Evolutionary conservation across 1,284 basidiomycete genomes (phyloP), one percentile per base, ranked within the genome.

Genomic region (Microbotryum saponariae): DNA sequence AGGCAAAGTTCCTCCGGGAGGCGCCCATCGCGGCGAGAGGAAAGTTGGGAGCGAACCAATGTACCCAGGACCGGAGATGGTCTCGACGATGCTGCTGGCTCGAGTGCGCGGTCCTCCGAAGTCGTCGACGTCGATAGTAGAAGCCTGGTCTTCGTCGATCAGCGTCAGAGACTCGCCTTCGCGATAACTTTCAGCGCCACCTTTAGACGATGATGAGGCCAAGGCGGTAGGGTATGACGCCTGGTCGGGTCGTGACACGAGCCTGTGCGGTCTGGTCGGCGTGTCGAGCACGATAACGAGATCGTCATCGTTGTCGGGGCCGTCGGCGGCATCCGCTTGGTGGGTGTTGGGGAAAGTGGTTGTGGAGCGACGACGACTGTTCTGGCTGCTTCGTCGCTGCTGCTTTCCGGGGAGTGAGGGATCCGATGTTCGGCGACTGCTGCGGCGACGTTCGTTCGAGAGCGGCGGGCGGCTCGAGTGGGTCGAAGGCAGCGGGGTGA

Each of bases 211-310:
- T 31, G 27, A n/a, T 31, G 51, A 53, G 20, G 48, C 10, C 8
- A 52, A 27, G 20, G 25, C 51, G 23, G 25, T 16, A n/a, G 27
- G 25, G 23, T 25, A 53, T 10, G 25, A 27, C n/a, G 51, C 23
- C 12, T 16, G 16, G 37, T 42, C 37, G 4, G 61, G 44, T 4
- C 52, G 55, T 6, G 66, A 61, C 3, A 51, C 49, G 21, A 54
- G 48, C 9, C 37, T 16, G 3, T 46, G 56, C 6, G 52, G 48
- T 5, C 33, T 53, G 10, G 27, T 29, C 2, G 64, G 57, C 8
- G 64, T 55, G 21, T 66, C 60, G 45, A 68, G 64, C 2, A 68
- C 60, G 54, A 66, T 62, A 25, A 66, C 56, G 23, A 68, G 27
- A 0, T 68, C 67, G 18, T 68, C 64, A 37, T 68, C 62, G 10